Evolutionary conservation across 2,329 filamentous ascomycete species (phyloP).

Genomic region (Ophiostoma sp.): DNA sequence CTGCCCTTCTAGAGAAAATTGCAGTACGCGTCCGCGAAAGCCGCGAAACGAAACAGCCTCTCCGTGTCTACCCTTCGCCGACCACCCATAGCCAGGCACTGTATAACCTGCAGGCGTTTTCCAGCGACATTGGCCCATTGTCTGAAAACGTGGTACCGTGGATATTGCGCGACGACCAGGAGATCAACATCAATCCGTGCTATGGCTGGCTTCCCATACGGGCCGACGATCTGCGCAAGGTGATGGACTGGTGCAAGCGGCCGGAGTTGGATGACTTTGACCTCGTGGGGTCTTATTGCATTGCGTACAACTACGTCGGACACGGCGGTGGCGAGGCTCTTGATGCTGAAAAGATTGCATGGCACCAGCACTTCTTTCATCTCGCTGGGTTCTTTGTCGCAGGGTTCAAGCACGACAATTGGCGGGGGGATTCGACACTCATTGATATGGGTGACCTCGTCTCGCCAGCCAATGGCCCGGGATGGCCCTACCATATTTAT

Average conservation of each 20-base stretch:
- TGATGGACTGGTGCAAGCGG: not conserved
- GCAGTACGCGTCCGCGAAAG: no score
- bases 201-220: constrained; percentile 15
- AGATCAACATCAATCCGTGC: constrained; percentile 13
- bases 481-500: no score
- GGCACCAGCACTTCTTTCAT: constrained; percentile 6
- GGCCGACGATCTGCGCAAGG: not conserved
- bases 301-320: constrained; percentile 14
- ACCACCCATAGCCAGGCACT: constrained; percentile 10
- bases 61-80: not conserved
- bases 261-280: constrained; percentile 7
- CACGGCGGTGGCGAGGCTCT: constrained; percentile 13
- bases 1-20: no score
- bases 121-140: constrained; percentile 11
- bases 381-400: not conserved
- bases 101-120: constrained; percentile 15
- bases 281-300: constrained; percentile 11
- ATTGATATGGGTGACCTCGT: constrained; percentile 15
- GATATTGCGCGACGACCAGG: constrained; percentile 1
- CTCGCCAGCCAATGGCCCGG: constrained; percentile 1
- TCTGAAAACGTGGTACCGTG: not conserved
- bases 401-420: constrained; percentile 13
- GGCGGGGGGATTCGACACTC: constrained; percentile 17
- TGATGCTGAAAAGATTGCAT: constrained; percentile 6
- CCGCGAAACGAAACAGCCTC: no score